Percentiles rank a stretch among this genome's conserved stretches.
Conservation (phyloP, 352 stramenopile genomes). For the Albugo candida region DNA sequence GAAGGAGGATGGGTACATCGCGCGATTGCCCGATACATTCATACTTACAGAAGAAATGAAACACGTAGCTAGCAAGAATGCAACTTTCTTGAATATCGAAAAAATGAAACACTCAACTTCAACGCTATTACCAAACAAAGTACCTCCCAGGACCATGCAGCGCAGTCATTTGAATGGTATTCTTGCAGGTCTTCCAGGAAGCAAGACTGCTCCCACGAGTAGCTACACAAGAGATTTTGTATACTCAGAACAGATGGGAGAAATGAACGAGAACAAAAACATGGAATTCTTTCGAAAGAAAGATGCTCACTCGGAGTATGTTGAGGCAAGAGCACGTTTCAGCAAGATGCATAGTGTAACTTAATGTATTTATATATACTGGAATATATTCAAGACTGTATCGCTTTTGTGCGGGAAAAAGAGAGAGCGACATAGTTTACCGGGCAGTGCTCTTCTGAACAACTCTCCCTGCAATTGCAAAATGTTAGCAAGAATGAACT, state of each 20-base stretch:
- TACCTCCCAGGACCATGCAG: constrained; percentile 7
- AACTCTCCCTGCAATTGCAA: too few species aligned
- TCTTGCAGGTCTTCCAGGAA: constrained; percentile 29
- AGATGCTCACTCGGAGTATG: constrained; percentile 74
- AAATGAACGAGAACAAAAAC: constrained; percentile 58
- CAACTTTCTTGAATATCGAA: too few species aligned
- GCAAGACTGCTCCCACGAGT: constrained; percentile 12
- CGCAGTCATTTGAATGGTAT: constrained; percentile 64
- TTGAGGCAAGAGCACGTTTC: constrained; percentile 71
- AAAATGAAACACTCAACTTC: too few species aligned
- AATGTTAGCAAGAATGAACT: too few species aligned
- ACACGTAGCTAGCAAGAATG: too few species aligned
- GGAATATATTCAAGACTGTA: too few species aligned
- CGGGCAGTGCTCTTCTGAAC: too few species aligned
- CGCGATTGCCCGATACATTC: constrained; percentile 37
- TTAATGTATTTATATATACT: too few species aligned
- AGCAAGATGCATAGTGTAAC: constrained; percentile 81
- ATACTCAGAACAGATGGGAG: constrained; percentile 56
- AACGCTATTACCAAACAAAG: background rate
- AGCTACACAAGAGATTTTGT: constrained; percentile 32
- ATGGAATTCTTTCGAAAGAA: constrained; percentile 57
- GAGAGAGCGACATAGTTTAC: too few species aligned
- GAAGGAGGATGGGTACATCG: constrained; percentile 23
- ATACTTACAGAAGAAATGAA: constrained; percentile 24
- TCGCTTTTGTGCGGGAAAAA: too few species aligned